Conservation (phyloP, 495 filamentous ascomycete genomes). For the Talaromyces proteolyticus region DNA sequence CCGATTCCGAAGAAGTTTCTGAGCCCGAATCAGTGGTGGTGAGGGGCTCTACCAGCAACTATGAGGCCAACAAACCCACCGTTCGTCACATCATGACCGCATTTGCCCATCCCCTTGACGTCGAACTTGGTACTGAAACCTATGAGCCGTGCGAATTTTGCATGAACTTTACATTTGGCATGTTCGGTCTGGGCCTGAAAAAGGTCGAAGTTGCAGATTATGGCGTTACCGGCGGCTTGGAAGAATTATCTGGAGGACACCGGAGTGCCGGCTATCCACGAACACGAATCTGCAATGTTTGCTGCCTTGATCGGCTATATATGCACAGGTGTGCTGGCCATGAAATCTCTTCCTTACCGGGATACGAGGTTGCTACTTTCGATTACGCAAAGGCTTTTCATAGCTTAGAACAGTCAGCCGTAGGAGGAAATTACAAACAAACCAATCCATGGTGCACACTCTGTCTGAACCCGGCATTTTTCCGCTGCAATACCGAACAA, state of each 20-base stretch:
- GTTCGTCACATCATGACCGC: constrained; percentile 21
- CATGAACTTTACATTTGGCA: constrained; percentile 20
- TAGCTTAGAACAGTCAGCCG: constrained; percentile 7
- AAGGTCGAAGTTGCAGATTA: constrained; percentile 20
- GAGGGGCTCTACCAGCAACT: too few relatives aligned
- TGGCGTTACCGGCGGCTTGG: neutral
- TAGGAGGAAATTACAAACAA: constrained; percentile 7
- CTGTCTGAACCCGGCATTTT: constrained; percentile 31
- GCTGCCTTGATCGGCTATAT: constrained; percentile 22
- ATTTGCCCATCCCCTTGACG: constrained; percentile 32
- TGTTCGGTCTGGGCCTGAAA: constrained; percentile 27
- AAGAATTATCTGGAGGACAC: constrained; percentile 29
- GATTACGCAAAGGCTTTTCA: constrained; percentile 18
- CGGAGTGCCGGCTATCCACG: constrained; percentile 16
- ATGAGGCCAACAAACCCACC: neutral
- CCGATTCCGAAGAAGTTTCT: neutral
- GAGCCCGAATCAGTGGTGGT: neutral
- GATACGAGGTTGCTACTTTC: constrained; percentile 10
- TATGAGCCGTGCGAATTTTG: constrained; percentile 33
- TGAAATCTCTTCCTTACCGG: constrained; percentile 15
- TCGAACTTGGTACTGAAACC: constrained; percentile 16
- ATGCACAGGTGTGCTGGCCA: constrained; percentile 28
- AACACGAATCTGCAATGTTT: constrained; percentile 31
- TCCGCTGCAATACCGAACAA: constrained; percentile 19
- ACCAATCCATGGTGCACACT: constrained; percentile 32